phyloP scores from a whole-genome alignment of 2,329 filamentous ascomycete species.

The Magnaporthiopsis rhizophila region DNA sequence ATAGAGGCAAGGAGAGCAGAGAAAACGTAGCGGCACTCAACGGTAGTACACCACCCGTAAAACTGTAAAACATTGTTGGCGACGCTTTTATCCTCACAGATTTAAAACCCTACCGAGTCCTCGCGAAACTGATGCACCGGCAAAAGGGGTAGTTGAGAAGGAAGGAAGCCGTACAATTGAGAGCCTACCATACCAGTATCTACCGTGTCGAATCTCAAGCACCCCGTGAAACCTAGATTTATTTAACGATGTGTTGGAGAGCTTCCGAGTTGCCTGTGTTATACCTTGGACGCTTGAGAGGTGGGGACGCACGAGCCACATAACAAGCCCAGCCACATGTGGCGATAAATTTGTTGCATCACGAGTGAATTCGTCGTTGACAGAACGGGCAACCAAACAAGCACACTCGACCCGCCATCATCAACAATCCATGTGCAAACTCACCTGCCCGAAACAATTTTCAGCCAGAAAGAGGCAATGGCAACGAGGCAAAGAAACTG shows the following conservation, averaged over 20 bases:
- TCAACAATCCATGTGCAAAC: conserved; percentile 6
- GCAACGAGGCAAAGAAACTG: neutral
- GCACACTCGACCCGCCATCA: neutral
- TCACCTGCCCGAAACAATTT: conserved; percentile 41
- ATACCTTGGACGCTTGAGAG: neutral
- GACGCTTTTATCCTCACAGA: neutral
- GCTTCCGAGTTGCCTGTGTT: too few relatives aligned
- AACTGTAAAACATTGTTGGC: neutral
- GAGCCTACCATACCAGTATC: too few relatives aligned
- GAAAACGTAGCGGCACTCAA: too few relatives aligned
- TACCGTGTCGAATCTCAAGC: too few relatives aligned
- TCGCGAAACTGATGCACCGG: too few relatives aligned
- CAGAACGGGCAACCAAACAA: neutral
- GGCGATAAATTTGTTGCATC: neutral
- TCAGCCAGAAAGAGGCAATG: neutral
- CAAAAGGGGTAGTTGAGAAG: too few relatives aligned
- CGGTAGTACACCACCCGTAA: too few relatives aligned
- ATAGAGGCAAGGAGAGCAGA: too few relatives aligned
- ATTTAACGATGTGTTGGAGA: too few relatives aligned
- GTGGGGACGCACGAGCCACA: neutral
- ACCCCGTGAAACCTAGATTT: too few relatives aligned
- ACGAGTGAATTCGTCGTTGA: neutral
- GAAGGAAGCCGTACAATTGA: too few relatives aligned
- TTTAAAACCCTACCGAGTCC: too few relatives aligned
- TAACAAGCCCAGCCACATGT: neutral